phyloP scores from a whole-genome alignment of 768 basidiomycete species.

The Cystoderma amianthinum region DNA sequence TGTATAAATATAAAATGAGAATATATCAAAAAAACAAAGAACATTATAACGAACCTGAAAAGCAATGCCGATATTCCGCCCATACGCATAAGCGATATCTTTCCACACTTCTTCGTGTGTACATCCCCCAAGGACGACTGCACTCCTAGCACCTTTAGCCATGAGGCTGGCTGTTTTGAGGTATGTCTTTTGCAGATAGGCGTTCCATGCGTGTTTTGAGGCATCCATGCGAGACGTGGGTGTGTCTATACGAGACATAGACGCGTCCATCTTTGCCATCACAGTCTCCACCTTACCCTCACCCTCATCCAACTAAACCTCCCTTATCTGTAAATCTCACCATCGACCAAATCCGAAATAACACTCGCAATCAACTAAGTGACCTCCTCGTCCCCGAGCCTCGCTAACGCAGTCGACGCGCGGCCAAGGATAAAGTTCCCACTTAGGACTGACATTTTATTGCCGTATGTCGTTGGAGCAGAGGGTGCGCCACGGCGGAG shows the following conservation, averaged over 20 bases:
- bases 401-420: constrained; percentile 71
- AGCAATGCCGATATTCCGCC: constrained; percentile 87
- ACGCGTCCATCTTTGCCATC: constrained; percentile 15
- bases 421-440: constrained; percentile 91
- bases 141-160: constrained; percentile 84
- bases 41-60: too few relatives aligned
- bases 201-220: constrained; percentile 51
- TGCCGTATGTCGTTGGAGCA: too few relatives aligned
- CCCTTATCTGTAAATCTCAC: constrained; percentile 85
- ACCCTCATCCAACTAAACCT: constrained; percentile 38
- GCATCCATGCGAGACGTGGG: constrained; percentile 8
- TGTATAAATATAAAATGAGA: too few relatives aligned
- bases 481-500: constrained; percentile 69
- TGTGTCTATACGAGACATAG: too few relatives aligned
- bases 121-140: constrained; percentile 85
- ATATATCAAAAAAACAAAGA: constrained; percentile 5
- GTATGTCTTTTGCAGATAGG: constrained; percentile 91
- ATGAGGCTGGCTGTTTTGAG: constrained; percentile 91
- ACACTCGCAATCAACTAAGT: constrained; percentile 86
- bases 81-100: constrained; percentile 95
- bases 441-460: constrained; percentile 81
- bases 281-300: too few relatives aligned
- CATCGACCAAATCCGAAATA: constrained; percentile 86
- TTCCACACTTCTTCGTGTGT: constrained; percentile 82
- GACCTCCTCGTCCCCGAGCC: constrained; percentile 78